phyloP scores from a whole-genome alignment of 1,284 basidiomycete species.

The Coniferiporia weirii region DNA sequence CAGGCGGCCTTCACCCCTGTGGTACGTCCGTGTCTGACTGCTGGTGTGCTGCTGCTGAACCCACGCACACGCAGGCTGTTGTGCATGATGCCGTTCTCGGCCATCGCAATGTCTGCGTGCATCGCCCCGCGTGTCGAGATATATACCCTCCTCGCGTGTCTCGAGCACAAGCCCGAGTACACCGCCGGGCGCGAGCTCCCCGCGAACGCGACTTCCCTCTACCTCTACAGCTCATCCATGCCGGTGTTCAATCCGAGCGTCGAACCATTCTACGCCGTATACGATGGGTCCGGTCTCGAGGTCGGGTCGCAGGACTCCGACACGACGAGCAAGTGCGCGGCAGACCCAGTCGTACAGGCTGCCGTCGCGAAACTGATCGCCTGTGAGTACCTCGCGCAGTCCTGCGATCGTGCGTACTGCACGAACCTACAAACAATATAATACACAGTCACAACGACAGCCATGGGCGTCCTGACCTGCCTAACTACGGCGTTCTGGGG shows the following conservation, averaged over 20 bases:
- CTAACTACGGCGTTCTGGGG: constrained; percentile 87
- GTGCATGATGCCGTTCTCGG: constrained; percentile 43
- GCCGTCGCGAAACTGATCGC: constrained; percentile 64
- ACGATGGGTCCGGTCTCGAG: constrained; percentile 7
- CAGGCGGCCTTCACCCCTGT: constrained; percentile 61
- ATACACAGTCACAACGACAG: constrained; percentile 50
- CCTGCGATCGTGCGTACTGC: too few species aligned
- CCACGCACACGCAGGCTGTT: constrained; percentile 44
- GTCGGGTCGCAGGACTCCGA: neutral
- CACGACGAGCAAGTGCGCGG: constrained; percentile 41
- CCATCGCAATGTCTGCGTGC: constrained; percentile 49
- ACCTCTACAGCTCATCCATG: too few species aligned
- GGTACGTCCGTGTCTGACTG: constrained; percentile 39
- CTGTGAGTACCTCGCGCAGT: constrained; percentile 35
- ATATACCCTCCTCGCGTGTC: constrained; percentile 53
- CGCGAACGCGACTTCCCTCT: too few species aligned
- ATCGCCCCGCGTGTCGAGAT: constrained; percentile 63
- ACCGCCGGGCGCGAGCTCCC: constrained; percentile 20
- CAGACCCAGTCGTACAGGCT: constrained; percentile 69
- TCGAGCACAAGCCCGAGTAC: constrained; percentile 48
- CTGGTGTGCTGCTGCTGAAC: neutral
- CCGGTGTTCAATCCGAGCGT: too few species aligned
- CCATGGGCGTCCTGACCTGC: constrained; percentile 68
- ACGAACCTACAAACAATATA: too few species aligned
- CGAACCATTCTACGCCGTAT: neutral